Conservation (phyloP, 78 protist genomes). For the Trichosphaerium sp. region DNA sequence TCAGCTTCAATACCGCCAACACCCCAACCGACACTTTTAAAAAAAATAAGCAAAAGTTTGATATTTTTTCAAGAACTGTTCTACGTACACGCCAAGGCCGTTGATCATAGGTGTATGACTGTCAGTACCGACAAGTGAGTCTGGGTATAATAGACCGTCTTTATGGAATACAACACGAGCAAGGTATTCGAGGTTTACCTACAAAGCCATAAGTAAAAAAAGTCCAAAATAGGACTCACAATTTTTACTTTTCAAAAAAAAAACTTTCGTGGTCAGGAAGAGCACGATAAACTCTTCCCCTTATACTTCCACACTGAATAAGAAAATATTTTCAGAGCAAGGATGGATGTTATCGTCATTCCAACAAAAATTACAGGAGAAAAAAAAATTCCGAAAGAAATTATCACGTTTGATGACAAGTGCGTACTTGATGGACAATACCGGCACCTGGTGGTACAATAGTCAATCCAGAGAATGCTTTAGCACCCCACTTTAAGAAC, state of each 20-base stretch:
- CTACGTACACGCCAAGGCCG: constrained; percentile 72
- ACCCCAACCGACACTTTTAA: constrained; percentile 79
- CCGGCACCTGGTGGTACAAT: constrained; percentile 88
- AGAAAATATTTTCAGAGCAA: neutral
- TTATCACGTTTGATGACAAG: neutral
- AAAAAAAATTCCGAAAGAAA: neutral
- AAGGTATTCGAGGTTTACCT: constrained; percentile 74
- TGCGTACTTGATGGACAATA: constrained; percentile 68
- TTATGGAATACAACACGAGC: constrained; percentile 67
- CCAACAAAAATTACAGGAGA: neutral
- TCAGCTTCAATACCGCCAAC: constrained; percentile 87
- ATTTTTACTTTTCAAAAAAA: neutral
- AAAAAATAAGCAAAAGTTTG: neutral
- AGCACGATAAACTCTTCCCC: too few species aligned
- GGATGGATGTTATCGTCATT: too few species aligned
- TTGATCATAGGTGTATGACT: constrained; percentile 77
- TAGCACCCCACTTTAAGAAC: constrained; percentile 78
- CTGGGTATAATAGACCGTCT: constrained; percentile 66
- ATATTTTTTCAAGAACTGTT: constrained; percentile 17
- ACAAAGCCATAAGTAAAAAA: neutral
- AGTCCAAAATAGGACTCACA: neutral
- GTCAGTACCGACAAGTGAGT: constrained; percentile 78
- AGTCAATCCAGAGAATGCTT: constrained; percentile 44
- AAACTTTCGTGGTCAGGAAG: neutral
- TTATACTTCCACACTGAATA: too few species aligned